Evolutionary conservation across 352 stramenopile species (phyloP).

Genomic region (Globisporangium middletonii): DNA sequence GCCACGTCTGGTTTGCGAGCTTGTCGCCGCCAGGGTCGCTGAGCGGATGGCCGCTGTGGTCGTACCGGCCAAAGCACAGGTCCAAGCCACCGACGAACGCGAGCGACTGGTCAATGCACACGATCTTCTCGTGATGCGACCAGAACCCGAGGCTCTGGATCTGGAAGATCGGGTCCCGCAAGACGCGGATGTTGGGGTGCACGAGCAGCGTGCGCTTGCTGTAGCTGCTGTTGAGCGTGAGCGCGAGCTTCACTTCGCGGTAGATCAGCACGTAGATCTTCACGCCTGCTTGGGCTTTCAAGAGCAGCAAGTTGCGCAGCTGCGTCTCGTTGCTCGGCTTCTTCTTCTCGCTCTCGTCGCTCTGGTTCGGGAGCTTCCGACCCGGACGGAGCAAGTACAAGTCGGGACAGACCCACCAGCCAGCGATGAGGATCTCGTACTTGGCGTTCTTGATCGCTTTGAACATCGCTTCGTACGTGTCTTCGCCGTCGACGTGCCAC

Average conservation of each 20-base stretch:
- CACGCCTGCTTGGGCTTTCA: constrained; percentile 75
- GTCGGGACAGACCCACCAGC: constrained; percentile 87
- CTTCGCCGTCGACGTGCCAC: constrained; percentile 85
- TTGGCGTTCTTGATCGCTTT: constrained; percentile 83
- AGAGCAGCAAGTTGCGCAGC: constrained; percentile 68
- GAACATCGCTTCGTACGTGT: constrained; percentile 83
- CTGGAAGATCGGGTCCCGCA: constrained; percentile 89
- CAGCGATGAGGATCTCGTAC: constrained; percentile 88
- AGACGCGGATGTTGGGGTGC: constrained; percentile 84
- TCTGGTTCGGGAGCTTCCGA: constrained; percentile 41
- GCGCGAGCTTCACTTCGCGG: constrained; percentile 83
- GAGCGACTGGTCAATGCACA: constrained; percentile 85
- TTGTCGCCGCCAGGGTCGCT: constrained; percentile 56
- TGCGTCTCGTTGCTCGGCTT: constrained; percentile 63
- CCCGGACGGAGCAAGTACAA: constrained; percentile 71
- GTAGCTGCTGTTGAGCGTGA: constrained; percentile 86
- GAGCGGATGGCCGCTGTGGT: constrained; percentile 69
- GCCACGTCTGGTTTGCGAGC: constrained; percentile 53
- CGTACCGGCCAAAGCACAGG: constrained; percentile 86
- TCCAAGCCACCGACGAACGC: constrained; percentile 85
- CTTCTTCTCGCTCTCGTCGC: constrained; percentile 12
- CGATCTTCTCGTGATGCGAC: constrained; percentile 93
- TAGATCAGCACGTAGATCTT: constrained; percentile 91
- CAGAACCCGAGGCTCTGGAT: constrained; percentile 88
- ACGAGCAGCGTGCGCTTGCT: constrained; percentile 76